Percentiles rank a stretch among this genome's conserved stretches.
Conservation (phyloP, 169 alveolate species). For the Perkinsus chesapeaki region DNA sequence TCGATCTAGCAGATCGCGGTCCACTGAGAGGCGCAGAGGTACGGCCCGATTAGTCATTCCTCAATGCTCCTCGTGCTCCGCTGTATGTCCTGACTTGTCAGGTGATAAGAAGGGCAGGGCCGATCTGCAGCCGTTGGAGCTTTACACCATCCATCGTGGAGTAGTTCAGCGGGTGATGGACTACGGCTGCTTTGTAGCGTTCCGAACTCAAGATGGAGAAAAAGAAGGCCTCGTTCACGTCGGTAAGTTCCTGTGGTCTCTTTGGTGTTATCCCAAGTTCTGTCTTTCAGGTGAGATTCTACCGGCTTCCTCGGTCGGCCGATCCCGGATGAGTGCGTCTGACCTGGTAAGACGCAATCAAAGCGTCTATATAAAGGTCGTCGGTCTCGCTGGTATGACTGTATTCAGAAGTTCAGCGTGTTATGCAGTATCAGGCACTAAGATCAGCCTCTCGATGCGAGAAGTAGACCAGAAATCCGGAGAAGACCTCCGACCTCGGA, state of each 20-base stretch:
- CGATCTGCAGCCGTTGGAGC: conserved; percentile 18
- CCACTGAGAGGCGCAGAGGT: not conserved
- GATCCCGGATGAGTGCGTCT: conserved; percentile 31
- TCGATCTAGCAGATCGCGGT: not conserved
- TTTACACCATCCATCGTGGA: conserved; percentile 48
- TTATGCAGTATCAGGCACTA: conserved; percentile 25
- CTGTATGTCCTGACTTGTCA: not conserved
- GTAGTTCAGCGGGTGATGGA: conserved; percentile 46
- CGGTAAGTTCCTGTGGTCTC: not conserved
- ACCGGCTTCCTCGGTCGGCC: not conserved
- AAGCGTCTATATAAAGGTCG: conserved; percentile 28
- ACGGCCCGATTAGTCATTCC: not conserved
- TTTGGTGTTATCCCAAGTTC: conserved; percentile 42
- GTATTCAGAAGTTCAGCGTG: not conserved
- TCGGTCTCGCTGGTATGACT: conserved; percentile 27
- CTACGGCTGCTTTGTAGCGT: conserved; percentile 57
- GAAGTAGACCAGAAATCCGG: conserved; percentile 67
- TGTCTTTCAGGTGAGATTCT: conserved; percentile 24
- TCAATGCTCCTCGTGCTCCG: not conserved
- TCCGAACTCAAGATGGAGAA: conserved; percentile 45
- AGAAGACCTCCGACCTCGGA: conserved; percentile 37
- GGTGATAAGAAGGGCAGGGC: not conserved
- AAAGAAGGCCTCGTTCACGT: conserved; percentile 61
- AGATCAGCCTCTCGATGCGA: conserved; percentile 62
- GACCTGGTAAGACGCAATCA: conserved; percentile 16